Conservation (phyloP, 1,284 basidiomycete species). For the Mycena sp. region DNA sequence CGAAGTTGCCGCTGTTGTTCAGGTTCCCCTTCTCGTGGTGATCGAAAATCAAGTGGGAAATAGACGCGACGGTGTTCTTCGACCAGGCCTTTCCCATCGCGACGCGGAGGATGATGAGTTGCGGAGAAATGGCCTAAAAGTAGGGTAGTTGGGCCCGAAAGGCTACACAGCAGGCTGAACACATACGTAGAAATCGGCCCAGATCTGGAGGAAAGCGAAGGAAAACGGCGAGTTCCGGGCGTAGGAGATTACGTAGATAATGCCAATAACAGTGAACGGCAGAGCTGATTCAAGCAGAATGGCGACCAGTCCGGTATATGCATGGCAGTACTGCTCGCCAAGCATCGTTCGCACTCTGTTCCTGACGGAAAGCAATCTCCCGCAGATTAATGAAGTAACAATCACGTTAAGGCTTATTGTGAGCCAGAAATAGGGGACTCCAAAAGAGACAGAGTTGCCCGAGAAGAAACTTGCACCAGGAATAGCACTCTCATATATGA, state of each 20-base stretch:
- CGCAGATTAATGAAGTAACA: conserved; percentile 37
- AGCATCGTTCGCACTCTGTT: conserved; percentile 30
- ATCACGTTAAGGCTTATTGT: conserved; percentile 41
- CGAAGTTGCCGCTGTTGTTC: conserved; percentile 15
- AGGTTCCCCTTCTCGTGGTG: conserved; percentile 23
- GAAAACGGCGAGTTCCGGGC: conserved; percentile 34
- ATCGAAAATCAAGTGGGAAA: conserved; percentile 28
- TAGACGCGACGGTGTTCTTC: conserved; percentile 29
- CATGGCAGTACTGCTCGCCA: conserved; percentile 35
- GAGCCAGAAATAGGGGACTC: conserved; percentile 37
- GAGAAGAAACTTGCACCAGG: conserved; percentile 35
- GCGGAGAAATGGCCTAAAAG: conserved; percentile 38
- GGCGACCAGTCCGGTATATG: conserved; percentile 33
- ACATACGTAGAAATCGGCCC: conserved; percentile 38
- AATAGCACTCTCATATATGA: conserved; percentile 36
- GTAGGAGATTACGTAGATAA: conserved; percentile 36
- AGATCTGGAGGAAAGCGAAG: conserved; percentile 36
- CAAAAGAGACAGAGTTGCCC: conserved; percentile 34
- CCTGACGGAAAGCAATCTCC: conserved; percentile 33
- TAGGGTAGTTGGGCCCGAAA: neutral
- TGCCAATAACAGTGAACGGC: conserved; percentile 37
- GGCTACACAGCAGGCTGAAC: neutral
- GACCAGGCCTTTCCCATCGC: conserved; percentile 38
- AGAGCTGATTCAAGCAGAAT: conserved; percentile 39
- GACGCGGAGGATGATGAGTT: conserved; percentile 40